These are phyloP conservation scores for Sisymbrium altissimum DNA, from an alignment of 345 rosid genomes.

Conservation along the genomic window DNA sequence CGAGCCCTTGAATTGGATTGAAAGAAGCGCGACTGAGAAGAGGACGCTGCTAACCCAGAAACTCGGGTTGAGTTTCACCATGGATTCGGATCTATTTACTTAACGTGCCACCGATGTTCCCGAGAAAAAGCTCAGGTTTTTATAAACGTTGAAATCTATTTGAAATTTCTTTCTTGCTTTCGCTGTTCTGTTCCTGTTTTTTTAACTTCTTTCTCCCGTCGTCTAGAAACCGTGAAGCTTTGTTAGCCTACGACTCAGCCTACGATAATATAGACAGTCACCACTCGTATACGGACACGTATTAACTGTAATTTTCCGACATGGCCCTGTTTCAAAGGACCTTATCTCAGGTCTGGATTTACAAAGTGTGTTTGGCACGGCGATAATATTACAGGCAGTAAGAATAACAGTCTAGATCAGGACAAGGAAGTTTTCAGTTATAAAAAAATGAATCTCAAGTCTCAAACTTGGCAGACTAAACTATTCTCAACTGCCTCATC, in stretches of 20 bases:
- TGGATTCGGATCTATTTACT: background rate
- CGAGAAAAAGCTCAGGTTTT: slow-evolving; percentile 24
- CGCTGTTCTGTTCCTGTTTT: slow-evolving; percentile 14
- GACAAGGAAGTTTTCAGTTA: background rate
- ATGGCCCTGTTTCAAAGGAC: background rate
- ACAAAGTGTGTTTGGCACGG: too few species aligned
- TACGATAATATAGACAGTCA: background rate
- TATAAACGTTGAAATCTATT: slow-evolving; percentile 19
- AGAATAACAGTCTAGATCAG: background rate
- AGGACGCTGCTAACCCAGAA: slow-evolving; percentile 31
- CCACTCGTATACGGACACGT: background rate
- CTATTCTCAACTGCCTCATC: slow-evolving; percentile 11
- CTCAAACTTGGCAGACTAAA: slow-evolving; percentile 5
- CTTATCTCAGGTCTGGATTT: too few species aligned
- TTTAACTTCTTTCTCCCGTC: background rate
- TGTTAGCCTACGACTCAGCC: background rate
- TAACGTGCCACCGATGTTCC: slow-evolving; percentile 23
- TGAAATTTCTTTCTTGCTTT: slow-evolving; percentile 10
- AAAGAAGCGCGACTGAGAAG: slow-evolving; percentile 30
- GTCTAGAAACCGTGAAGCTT: background rate
- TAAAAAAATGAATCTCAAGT: background rate
- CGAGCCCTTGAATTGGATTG: slow-evolving; percentile 36
- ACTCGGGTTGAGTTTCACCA: slow-evolving; percentile 27
- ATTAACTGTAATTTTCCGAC: too few species aligned
- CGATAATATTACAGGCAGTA: too few species aligned